Evolutionary conservation across 2,329 filamentous ascomycete species (phyloP).

Genomic region (Byssothecium circinans): DNA sequence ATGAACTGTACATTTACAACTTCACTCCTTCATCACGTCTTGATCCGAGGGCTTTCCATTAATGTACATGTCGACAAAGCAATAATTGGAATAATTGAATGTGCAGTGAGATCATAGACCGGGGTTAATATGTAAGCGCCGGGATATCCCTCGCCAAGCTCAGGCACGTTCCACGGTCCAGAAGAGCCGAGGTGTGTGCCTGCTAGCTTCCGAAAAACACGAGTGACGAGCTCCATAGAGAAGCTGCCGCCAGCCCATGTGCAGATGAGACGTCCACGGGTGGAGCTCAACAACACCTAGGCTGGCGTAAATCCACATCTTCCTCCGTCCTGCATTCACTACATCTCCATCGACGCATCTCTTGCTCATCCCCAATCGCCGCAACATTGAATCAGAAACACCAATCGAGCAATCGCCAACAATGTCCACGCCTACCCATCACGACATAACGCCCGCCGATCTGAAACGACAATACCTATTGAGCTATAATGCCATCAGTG

Average conservation of each 20-base stretch:
- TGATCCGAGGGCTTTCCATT: too few species aligned
- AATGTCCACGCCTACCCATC: conserved; percentile 20
- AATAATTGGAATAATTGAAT: neutral
- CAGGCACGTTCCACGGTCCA: too few species aligned
- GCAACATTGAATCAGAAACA: too few species aligned
- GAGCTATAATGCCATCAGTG: conserved; percentile 79
- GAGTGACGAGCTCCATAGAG: too few species aligned
- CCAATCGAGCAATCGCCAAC: neutral
- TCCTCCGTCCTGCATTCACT: neutral
- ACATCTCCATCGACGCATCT: neutral
- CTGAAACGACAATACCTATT: conserved; percentile 65
- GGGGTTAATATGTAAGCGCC: neutral
- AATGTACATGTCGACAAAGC: neutral
- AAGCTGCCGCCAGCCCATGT: too few species aligned
- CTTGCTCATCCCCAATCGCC: neutral
- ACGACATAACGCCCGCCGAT: conserved; percentile 4
- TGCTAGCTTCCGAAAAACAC: neutral
- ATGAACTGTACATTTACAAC: too few species aligned
- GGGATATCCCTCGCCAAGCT: too few species aligned
- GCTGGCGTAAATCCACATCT: too few species aligned
- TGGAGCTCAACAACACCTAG: too few species aligned
- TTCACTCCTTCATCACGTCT: too few species aligned
- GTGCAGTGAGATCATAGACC: neutral
- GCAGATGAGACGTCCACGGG: too few species aligned
- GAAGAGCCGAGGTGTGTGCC: neutral